Conservation (phyloP, 306 rosid genomes). For the Alnus rubra region DNA sequence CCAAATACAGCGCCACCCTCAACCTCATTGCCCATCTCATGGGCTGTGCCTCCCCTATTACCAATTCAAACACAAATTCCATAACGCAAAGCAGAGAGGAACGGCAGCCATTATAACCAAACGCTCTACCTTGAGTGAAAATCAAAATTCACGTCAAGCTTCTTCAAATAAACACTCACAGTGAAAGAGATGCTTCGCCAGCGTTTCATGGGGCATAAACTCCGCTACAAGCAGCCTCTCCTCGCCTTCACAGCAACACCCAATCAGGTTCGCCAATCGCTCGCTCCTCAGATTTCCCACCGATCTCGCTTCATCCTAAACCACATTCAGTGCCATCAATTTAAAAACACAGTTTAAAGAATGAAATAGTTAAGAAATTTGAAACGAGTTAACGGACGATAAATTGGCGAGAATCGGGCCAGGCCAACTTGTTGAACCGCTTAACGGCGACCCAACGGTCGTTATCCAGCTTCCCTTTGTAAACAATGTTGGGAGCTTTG, state of each 20-base stretch:
- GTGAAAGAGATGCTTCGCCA: conserved; percentile 91
- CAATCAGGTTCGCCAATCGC: conserved; percentile 82
- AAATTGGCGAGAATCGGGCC: conserved; percentile 95
- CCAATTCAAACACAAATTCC: conserved; percentile 23
- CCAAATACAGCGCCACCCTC: conserved; percentile 82
- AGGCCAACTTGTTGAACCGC: conserved; percentile 89
- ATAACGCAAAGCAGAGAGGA: neutral
- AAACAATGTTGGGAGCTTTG: conserved; percentile 91
- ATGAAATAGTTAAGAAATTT: neutral
- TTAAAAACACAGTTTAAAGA: neutral
- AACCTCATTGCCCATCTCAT: conserved; percentile 98
- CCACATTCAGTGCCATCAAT: neutral
- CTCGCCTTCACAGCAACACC: conserved; percentile 85
- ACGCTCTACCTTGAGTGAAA: no score
- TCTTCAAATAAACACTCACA: conserved; percentile 39
- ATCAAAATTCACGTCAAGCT: neutral
- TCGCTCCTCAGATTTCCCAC: conserved; percentile 83
- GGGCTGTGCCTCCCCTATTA: conserved; percentile 79
- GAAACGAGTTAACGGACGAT: conserved; percentile 52
- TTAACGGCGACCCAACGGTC: conserved; percentile 74
- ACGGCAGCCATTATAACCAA: neutral
- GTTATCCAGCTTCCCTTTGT: conserved; percentile 69
- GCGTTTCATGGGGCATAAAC: conserved; percentile 86
- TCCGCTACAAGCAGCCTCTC: conserved; percentile 88
- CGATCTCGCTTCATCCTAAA: conserved; percentile 78